Evolutionary conservation across 768 basidiomycete species (phyloP).

Genomic region (Rhizopogon rudus): DNA sequence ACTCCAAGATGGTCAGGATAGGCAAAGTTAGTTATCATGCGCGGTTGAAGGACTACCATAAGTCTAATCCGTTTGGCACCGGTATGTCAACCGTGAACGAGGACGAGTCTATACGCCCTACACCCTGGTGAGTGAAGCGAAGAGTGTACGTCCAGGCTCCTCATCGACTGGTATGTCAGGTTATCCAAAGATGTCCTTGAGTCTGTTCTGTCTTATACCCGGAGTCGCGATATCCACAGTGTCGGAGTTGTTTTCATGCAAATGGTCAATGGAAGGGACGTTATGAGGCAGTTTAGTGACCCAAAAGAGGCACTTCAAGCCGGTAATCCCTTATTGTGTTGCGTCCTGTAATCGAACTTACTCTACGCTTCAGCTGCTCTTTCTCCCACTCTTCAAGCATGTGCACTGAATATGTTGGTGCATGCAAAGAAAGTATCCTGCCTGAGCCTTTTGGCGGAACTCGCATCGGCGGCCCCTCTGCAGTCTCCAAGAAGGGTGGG

Average conservation of each 20-base stretch:
- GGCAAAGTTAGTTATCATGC: slow-evolving; percentile 69
- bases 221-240: slow-evolving; percentile 76
- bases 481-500: slow-evolving; percentile 15
- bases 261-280: slow-evolving; percentile 79
- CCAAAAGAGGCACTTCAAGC: slow-evolving; percentile 53
- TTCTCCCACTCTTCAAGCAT: slow-evolving; percentile 45
- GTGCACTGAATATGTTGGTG: slow-evolving; percentile 57
- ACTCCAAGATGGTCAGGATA: slow-evolving; percentile 68
- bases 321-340: slow-evolving; percentile 33
- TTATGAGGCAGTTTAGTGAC: slow-evolving; percentile 48
- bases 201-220: slow-evolving; percentile 73
- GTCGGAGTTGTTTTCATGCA: slow-evolving; percentile 77
- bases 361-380: slow-evolving; percentile 38
- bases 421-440: slow-evolving; percentile 56
- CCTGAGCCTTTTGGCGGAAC: slow-evolving; percentile 50
- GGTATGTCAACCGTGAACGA: slow-evolving; percentile 11
- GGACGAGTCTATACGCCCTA: slow-evolving; percentile 22
- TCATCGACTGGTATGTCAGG: slow-evolving; percentile 35
- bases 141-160: background rate
- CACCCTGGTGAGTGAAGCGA: slow-evolving; percentile 18
- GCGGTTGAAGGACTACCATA: slow-evolving; percentile 72
- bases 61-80: slow-evolving; percentile 72
- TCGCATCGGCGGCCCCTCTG: slow-evolving; percentile 40
- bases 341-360: background rate
- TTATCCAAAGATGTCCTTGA: slow-evolving; percentile 74